Percentiles rank a stretch among this genome's conserved stretches.
Conservation (phyloP, 2,329 filamentous ascomycete genomes). For the Ophiostoma ulmi region DNA sequence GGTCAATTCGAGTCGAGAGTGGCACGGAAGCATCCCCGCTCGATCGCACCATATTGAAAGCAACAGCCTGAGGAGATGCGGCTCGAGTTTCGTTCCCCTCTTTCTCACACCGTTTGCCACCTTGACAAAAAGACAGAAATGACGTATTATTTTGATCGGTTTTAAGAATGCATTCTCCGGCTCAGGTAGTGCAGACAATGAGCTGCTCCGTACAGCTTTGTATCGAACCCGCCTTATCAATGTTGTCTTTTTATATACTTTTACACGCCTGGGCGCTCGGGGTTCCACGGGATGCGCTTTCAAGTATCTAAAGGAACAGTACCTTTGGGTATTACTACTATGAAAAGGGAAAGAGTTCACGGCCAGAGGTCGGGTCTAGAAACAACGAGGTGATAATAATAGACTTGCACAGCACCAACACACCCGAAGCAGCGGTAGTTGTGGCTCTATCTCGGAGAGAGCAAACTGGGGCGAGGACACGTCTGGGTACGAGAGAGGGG, state of each 20-base stretch:
- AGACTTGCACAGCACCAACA: not conserved
- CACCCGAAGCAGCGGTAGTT: slow-evolving; percentile 5
- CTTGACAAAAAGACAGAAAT: not conserved
- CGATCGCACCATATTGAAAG: not conserved
- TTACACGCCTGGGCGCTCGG: not conserved
- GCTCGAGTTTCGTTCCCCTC: slow-evolving; percentile 4
- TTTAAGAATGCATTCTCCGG: not conserved
- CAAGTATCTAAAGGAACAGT: not conserved
- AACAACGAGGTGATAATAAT: not conserved
- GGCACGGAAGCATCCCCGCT: slow-evolving; percentile 4
- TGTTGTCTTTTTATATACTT: not conserved
- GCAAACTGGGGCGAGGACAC: not conserved
- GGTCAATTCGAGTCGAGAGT: not conserved
- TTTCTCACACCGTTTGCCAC: not conserved
- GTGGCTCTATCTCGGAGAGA: slow-evolving; percentile 1
- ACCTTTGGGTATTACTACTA: not conserved
- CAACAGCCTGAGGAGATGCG: not conserved
- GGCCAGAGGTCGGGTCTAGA: not conserved
- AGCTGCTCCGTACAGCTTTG: not conserved
- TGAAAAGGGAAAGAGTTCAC: slow-evolving; percentile 15
- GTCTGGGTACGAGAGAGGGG: slow-evolving; percentile 2
- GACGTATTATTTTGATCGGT: not conserved
- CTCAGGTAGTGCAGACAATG: not conserved
- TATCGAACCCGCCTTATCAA: not conserved
- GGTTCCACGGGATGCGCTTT: not conserved